A percentile compares a stretch with the other conserved stretches of the same genome.
Evolutionary conservation across 495 filamentous ascomycete species (phyloP).

Genomic region (Xylaria intraflava): DNA sequence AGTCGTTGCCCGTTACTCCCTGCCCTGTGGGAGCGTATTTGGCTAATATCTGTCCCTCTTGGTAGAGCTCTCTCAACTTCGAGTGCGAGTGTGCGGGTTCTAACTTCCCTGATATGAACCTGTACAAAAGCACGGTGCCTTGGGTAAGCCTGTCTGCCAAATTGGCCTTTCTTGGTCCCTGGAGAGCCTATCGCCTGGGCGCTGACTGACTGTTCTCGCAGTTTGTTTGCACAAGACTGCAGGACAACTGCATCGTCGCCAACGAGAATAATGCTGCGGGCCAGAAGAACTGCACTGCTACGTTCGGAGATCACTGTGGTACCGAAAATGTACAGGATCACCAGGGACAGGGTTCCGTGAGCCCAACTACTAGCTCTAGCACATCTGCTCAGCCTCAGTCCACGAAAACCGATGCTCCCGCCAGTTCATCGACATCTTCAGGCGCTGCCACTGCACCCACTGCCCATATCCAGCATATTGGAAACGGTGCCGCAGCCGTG

Average conservation of each 20-base stretch:
- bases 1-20: conserved; percentile 12
- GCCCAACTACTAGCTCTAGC: conserved; percentile 17
- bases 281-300: conserved; percentile 28
- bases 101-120: conserved; percentile 29
- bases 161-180: background rate
- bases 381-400: conserved; percentile 14
- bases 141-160: conserved; percentile 19
- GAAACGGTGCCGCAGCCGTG: conserved; percentile 31
- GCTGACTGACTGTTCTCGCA: conserved; percentile 10
- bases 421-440: conserved; percentile 15
- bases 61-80: conserved; percentile 25
- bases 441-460: conserved; percentile 28
- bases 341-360: conserved; percentile 19
- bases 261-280: conserved; percentile 27
- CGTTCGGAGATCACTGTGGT: conserved; percentile 29
- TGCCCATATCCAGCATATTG: conserved; percentile 22
- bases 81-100: conserved; percentile 29
- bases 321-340: conserved; percentile 29
- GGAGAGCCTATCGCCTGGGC: background rate
- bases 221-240: conserved; percentile 33
- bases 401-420: conserved; percentile 12
- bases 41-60: background rate
- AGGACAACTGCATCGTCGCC: conserved; percentile 25
- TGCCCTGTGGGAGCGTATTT: background rate
- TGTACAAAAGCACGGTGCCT: conserved; percentile 30